Base-by-base conservation (phyloP, 169 alveolate genomes). In the Plasmodium knowlesi region DNA sequence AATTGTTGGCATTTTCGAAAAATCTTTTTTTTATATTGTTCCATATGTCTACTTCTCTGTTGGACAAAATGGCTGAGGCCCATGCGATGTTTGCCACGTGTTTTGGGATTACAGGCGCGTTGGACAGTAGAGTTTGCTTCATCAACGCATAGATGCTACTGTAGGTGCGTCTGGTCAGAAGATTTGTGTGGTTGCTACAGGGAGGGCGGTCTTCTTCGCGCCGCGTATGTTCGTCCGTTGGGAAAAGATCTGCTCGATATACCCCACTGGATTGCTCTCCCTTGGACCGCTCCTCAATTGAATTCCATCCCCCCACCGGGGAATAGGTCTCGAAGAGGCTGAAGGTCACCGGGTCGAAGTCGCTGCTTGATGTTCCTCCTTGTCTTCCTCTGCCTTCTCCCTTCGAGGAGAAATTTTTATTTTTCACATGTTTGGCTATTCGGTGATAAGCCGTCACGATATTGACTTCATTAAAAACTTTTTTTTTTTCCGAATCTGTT, bases 31-130 rank as follows among this genome's bases (percentile, higher is more conserved):
- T 88, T 78, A 88, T 78, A 57, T 78, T 57, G 6, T 19, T 6
- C 94, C 94, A 88, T 61, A 88, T 8, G 46, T 53, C 53, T 5
- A 25, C 50, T 78, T 88, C 94, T 14, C 82, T n/a, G 19, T 88
- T 88, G 43, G 83, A 78, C 71, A 88, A 30, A 19, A 88, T 67
- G 50, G 83, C 67, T 14, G 94, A 88, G 1, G 94, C 94, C 94
- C 94, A 88, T 22, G 94, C 78, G 32, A 88, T 88, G 50, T 88
- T 88, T 1, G 94, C 94, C 46, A 88, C 82, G 81, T 88, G 94
- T 22, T 88, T 88, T 5, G 94, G 46, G n/a, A 39, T 72, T 30
- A 88, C 61, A 2, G 34, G 32, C 14, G 14, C 43, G 72, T 79
- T 88, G 28, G 28, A 22, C 2, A 25, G 30, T 6, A 88, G 53